Evolutionary conservation across 1,284 basidiomycete species (phyloP).

Genomic region (Laetiporus sulphureus): DNA sequence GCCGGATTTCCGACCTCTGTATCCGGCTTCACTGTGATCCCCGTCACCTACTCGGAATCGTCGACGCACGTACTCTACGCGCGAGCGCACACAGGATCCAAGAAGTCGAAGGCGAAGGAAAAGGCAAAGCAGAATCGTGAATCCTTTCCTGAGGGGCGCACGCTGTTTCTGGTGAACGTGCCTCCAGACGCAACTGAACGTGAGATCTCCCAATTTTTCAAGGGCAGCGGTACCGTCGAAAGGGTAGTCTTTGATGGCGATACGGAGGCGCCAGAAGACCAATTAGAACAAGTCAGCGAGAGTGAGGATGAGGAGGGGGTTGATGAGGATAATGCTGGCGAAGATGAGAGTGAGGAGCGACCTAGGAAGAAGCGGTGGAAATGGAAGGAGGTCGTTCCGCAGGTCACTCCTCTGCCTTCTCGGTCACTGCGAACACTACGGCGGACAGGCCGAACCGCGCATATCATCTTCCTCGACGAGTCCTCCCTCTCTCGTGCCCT

Average conservation of each 20-base stretch:
- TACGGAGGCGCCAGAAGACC: slow-evolving; percentile 22
- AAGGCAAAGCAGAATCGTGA: slow-evolving; percentile 18
- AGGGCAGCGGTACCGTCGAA: slow-evolving; percentile 70
- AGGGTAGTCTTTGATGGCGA: slow-evolving; percentile 57
- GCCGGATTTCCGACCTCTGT: slow-evolving; percentile 26
- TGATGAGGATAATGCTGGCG: slow-evolving; percentile 17
- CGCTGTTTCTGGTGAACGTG: slow-evolving; percentile 81
- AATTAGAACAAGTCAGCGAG: slow-evolving; percentile 27
- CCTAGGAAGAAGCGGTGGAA: slow-evolving; percentile 42
- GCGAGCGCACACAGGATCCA: slow-evolving; percentile 45
- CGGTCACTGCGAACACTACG: slow-evolving; percentile 50
- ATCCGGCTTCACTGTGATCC: slow-evolving; percentile 54
- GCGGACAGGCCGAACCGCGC: slow-evolving; percentile 59
- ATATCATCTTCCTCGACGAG: slow-evolving; percentile 74
- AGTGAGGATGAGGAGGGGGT: slow-evolving; percentile 30
- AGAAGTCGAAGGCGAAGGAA: slow-evolving; percentile 32
- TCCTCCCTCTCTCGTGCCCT: slow-evolving; percentile 66
- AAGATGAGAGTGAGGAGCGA: slow-evolving; percentile 27
- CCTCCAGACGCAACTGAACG: slow-evolving; percentile 81
- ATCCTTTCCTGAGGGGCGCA: slow-evolving; percentile 58
- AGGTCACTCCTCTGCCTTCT: slow-evolving; percentile 49
- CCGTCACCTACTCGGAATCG: slow-evolving; percentile 44
- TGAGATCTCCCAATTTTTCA: slow-evolving; percentile 70
- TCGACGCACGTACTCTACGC: slow-evolving; percentile 61
- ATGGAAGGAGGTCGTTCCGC: slow-evolving; percentile 32